Evolutionary conservation across 2,329 filamentous ascomycete species (phyloP).

Genomic region (Phoma herbarum): DNA sequence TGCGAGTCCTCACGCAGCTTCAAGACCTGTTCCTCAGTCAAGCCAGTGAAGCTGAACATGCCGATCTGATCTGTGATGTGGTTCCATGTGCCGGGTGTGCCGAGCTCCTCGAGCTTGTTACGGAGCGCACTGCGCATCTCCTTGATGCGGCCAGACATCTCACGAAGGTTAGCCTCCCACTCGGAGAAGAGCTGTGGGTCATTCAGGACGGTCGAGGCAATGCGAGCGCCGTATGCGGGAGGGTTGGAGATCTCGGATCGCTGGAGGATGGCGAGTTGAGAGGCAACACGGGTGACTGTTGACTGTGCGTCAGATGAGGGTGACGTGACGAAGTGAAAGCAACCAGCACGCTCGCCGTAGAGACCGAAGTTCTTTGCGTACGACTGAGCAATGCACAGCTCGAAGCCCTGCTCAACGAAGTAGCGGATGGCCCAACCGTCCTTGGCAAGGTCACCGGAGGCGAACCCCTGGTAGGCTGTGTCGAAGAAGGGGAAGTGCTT

Average conservation of each 20-base stretch:
- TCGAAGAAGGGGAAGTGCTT: constrained; percentile 98
- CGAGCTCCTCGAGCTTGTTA: constrained; percentile 80
- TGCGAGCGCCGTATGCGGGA: constrained; percentile 90
- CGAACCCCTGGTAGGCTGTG: constrained; percentile 96
- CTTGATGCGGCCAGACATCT: constrained; percentile 96
- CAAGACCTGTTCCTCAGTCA: constrained; percentile 76
- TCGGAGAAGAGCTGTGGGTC: constrained; percentile 81
- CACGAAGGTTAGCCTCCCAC: constrained; percentile 91
- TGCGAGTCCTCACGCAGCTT: constrained; percentile 75
- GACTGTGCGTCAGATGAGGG: constrained; percentile 72
- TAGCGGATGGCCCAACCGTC: constrained; percentile 94
- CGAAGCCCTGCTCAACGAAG: constrained; percentile 92
- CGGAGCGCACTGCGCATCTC: constrained; percentile 85
- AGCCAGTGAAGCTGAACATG: constrained; percentile 96
- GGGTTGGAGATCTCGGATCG: constrained; percentile 98
- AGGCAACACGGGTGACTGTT: constrained; percentile 72
- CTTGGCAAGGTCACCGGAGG: constrained; percentile 83
- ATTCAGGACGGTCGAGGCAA: constrained; percentile 85
- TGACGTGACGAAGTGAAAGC: constrained; percentile 90
- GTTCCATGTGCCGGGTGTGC: constrained; percentile 90
- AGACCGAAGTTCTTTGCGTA: constrained; percentile 74
- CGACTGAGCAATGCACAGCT: constrained; percentile 62
- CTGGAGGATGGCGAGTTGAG: constrained; percentile 92
- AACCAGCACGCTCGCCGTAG: constrained; percentile 94
- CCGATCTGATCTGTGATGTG: constrained; percentile 99